A percentile compares a stretch with the other conserved stretches of the same genome.
Conservation (phyloP, 2,329 filamentous ascomycete species). For the Curvularia lunata region DNA sequence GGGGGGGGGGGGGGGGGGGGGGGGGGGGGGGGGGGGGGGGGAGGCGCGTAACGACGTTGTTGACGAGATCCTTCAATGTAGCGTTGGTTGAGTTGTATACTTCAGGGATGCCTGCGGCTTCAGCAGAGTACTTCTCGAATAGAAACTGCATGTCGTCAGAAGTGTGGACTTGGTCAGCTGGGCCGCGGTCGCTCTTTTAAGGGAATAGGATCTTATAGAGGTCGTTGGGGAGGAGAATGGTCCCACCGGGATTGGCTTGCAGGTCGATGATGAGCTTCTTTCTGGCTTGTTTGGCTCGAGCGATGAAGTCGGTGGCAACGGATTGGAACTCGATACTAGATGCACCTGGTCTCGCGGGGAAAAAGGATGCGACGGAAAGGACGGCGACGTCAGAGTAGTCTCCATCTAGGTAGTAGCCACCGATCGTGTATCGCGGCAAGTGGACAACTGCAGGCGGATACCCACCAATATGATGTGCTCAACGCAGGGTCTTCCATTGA, state of each 20-base stretch:
- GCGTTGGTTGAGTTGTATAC: too few relatives aligned
- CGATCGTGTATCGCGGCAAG: conserved; percentile 52
- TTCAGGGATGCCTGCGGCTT: too few relatives aligned
- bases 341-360: too few relatives aligned
- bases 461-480: too few relatives aligned
- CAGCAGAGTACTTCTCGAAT: conserved; percentile 43
- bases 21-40: too few relatives aligned
- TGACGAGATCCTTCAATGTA: conserved; percentile 29
- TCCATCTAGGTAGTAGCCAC: conserved; percentile 53
- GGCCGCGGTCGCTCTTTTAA: conserved; percentile 54
- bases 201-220: conserved; percentile 66
- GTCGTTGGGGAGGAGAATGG: conserved; percentile 65
- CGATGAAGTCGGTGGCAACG: conserved; percentile 51
- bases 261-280: conserved; percentile 59
- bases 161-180: conserved; percentile 59
- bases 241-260: conserved; percentile 64
- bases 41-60: conserved; percentile 48
- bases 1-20: too few relatives aligned
- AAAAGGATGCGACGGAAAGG: conserved; percentile 51
- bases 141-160: conserved; percentile 57
- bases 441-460: conserved; percentile 54
- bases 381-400: conserved; percentile 56
- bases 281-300: conserved; percentile 54
- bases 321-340: conserved; percentile 47
- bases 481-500: too few relatives aligned